A percentile compares a stretch with the other conserved stretches of the same genome.
These are phyloP conservation scores for Rhizoclosmatium globosum DNA, from an alignment of 192 early-diverging fungal genomes.

Conservation along the genomic window DNA sequence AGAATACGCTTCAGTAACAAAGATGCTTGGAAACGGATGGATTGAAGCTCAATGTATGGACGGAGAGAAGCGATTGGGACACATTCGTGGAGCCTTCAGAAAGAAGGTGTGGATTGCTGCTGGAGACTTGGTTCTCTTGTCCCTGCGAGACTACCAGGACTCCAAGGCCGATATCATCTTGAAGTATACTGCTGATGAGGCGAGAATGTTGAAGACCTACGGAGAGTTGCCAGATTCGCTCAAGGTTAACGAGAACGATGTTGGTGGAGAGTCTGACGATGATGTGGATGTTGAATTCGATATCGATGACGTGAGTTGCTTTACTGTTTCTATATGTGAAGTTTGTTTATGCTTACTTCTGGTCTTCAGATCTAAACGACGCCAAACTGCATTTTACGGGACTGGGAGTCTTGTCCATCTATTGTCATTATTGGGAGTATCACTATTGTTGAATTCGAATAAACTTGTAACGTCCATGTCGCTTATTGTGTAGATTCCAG, in stretches of 20 bases:
- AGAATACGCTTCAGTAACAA: slow-evolving; percentile 91
- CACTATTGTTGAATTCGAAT: no score
- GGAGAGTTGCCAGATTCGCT: slow-evolving; percentile 93
- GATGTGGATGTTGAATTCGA: slow-evolving; percentile 89
- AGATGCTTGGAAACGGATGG: slow-evolving; percentile 95
- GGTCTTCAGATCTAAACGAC: no score
- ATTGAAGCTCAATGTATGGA: slow-evolving; percentile 90
- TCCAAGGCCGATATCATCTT: slow-evolving; percentile 93
- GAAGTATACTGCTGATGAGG: slow-evolving; percentile 96
- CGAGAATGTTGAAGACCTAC: slow-evolving; percentile 87
- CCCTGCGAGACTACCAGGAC: slow-evolving; percentile 93
- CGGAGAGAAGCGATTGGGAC: slow-evolving; percentile 88
- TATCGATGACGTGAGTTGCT: slow-evolving; percentile 76
- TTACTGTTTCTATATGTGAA: no score
- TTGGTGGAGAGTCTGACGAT: slow-evolving; percentile 53
- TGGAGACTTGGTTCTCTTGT: slow-evolving; percentile 91
- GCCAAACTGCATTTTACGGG: no score
- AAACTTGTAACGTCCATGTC: no score
- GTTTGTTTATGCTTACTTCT: no score
- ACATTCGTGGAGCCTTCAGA: slow-evolving; percentile 97
- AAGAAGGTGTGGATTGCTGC: slow-evolving; percentile 94
- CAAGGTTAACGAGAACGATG: slow-evolving; percentile 85
- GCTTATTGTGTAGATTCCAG: no score
- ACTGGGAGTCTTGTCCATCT: no score
- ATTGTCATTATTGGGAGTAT: no score